A percentile compares a stretch with the other conserved stretches of the same genome.
Evolutionary conservation across 805 yeast genomes (phyloP).

Genomic region (Ogataea neopini): DNA sequence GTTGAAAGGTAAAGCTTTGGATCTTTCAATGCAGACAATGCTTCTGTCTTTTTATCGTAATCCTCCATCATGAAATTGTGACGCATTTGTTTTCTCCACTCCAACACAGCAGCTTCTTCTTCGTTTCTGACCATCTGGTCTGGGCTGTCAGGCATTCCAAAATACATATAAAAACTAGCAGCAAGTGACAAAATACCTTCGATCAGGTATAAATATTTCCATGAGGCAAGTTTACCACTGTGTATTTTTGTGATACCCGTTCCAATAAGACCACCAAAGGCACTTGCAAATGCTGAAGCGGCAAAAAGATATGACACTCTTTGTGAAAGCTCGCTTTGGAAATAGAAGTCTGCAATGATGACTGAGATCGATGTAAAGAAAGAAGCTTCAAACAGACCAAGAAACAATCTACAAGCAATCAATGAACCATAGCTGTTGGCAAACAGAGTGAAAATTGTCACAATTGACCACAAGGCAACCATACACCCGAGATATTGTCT

Average conservation of each 20-base stretch:
- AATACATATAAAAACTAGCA: constrained; percentile 11
- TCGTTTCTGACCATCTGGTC: constrained; percentile 9
- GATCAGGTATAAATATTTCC: constrained; percentile 24
- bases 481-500: constrained; percentile 33
- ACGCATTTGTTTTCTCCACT: constrained; percentile 9
- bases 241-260: constrained; percentile 32
- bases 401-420: constrained; percentile 61
- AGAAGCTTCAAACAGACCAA: constrained; percentile 69
- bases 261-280: constrained; percentile 57
- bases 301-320: constrained; percentile 51
- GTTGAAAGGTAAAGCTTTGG: constrained; percentile 38
- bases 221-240: constrained; percentile 18
- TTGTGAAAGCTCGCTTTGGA: constrained; percentile 50
- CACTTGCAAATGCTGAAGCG: constrained; percentile 54
- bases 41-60: constrained; percentile 3
- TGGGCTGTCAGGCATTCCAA: constrained; percentile 16
- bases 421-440: constrained; percentile 57
- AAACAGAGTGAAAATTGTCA: constrained; percentile 45
- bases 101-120: constrained; percentile 13
- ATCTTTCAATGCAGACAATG: constrained; percentile 36
- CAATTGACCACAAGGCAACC: constrained; percentile 40
- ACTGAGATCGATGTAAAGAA: constrained; percentile 77
- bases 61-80: constrained; percentile 12
- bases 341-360: constrained; percentile 62
- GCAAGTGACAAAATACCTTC: constrained; percentile 17